Evolutionary conservation across 176 grass and related monocot genomes (phyloP), one percentile per base, ranked within the genome.

Genomic region (Rhynchospora breviuscula): DNA sequence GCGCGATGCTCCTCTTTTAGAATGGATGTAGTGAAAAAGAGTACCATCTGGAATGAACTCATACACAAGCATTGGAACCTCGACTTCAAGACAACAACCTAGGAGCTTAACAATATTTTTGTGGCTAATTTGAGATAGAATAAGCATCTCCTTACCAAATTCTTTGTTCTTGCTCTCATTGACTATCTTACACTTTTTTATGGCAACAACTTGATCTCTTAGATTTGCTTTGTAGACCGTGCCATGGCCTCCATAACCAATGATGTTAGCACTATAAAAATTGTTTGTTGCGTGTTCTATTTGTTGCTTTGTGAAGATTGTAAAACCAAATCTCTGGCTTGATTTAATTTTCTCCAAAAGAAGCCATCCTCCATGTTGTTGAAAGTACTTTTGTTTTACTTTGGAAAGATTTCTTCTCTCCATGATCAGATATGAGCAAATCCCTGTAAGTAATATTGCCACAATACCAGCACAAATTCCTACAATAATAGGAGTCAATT

Each of bases 211-310:
- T 3, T 33, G 52, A 4, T 10, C 17, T 29, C 13, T 25, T 18
- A 85, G 45, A 26, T 43, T 35, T 10, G 64, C 86, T 60, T 83
- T 88, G 76, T 85, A 90, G 1, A 90, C 82, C 5, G 82, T 85
- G 29, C 85, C 86, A 9, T 90, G 74, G 2, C 67, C 79, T 49
- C 86, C 89, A 49, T 81, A 52, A 11, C 88, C 88, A n/a, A 90
- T 31, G 62, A 90, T 69, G 12, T 62, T 46, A 0, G 1, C 35
- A 18, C 21, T 49, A 75, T 84, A 61, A 17, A 90, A 90, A 4
- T 17, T 18, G 13, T 80, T 67, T 45, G 85, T 90, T 12, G 81
- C 85, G 3, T 63, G 47, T 47, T 75, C 23, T 0, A 90, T 54
- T 10, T 84, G 79, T 15, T 56, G 59, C 26, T 79, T 22, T 3